A percentile compares a stretch with the other conserved stretches of the same genome.
phyloP scores from a whole-genome alignment of 179 eudicot genomes.

The Nepenthes alata region DNA sequence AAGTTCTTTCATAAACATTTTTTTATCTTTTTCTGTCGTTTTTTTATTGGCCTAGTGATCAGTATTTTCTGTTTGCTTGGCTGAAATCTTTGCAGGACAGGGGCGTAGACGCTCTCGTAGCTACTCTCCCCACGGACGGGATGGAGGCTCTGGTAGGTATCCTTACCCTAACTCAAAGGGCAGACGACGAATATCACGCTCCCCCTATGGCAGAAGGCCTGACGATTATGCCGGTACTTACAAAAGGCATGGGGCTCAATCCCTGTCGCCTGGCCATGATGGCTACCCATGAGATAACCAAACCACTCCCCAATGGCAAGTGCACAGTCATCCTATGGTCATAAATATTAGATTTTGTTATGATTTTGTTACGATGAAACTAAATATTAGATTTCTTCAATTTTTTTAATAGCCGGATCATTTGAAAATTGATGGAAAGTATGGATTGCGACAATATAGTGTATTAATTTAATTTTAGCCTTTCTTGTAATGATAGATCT shows the following conservation, averaged over 20 bases:
- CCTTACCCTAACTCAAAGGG: slow-evolving; percentile 30
- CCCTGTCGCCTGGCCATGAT: slow-evolving; percentile 12
- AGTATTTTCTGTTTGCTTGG: too few relatives aligned
- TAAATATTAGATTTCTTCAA: not conserved
- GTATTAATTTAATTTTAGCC: too few relatives aligned
- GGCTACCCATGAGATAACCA: slow-evolving; percentile 7
- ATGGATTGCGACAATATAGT: too few relatives aligned
- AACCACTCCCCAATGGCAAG: not conserved
- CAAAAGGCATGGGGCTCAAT: slow-evolving; percentile 32
- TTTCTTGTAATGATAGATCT: too few relatives aligned
- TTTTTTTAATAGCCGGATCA: not conserved
- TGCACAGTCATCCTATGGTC: not conserved
- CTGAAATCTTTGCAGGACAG: slow-evolving; percentile 15
- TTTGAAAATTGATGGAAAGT: too few relatives aligned
- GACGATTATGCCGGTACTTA: slow-evolving; percentile 26
- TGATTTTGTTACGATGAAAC: not conserved
- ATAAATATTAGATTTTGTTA: too few relatives aligned
- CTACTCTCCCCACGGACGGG: slow-evolving; percentile 29
- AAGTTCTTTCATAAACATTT: too few relatives aligned
- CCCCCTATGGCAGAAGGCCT: slow-evolving; percentile 39
- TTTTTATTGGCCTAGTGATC: too few relatives aligned
- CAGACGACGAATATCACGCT: slow-evolving; percentile 30
- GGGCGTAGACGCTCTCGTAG: slow-evolving; percentile 32
- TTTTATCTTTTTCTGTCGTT: too few relatives aligned
- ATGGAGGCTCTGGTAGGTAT: slow-evolving; percentile 19